These are phyloP conservation scores for Parathielavia hyrcaniae DNA, from an alignment of 495 filamentous ascomycete species.

Conservation along the genomic window DNA sequence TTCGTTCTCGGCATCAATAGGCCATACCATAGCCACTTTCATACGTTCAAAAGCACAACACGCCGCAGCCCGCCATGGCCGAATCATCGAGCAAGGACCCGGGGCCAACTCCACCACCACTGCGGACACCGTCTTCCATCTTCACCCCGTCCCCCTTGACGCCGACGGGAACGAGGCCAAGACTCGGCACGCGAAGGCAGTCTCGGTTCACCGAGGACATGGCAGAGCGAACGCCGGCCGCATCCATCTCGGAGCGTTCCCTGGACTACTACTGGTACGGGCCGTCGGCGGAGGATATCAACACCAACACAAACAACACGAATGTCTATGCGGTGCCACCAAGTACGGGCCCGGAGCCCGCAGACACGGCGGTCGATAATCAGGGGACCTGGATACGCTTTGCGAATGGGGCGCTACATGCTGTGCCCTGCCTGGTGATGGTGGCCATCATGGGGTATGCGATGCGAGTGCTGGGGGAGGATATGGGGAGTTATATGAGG, in stretches of 20 bases:
- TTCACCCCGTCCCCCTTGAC: constrained; percentile 6
- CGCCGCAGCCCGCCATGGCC: constrained; percentile 4
- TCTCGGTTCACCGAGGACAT: constrained; percentile 33
- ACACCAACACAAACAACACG: constrained; percentile 1
- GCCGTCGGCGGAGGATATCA: constrained; percentile 9
- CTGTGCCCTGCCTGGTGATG: constrained; percentile 11
- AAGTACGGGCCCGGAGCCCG: neutral
- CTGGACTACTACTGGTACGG: constrained; percentile 14
- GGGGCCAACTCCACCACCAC: neutral
- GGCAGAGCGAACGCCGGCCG: constrained; percentile 26
- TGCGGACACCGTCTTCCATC: neutral
- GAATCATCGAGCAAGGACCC: neutral
- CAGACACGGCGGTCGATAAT: neutral
- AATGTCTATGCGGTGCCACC: neutral
- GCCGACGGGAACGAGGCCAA: constrained; percentile 6
- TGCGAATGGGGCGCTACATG: constrained; percentile 14
- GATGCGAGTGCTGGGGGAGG: constrained; percentile 6
- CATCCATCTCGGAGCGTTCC: constrained; percentile 19
- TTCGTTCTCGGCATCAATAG: neutral
- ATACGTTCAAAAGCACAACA: neutral
- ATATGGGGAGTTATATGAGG: constrained; percentile 5
- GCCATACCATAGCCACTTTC: neutral
- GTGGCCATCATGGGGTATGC: constrained; percentile 1
- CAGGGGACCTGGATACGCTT: constrained; percentile 7
- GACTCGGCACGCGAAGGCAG: constrained; percentile 19